A percentile compares a stretch with the other conserved stretches of the same genome.
Conservation (phyloP, 495 filamentous ascomycete species). For the Extremus antarcticus region DNA sequence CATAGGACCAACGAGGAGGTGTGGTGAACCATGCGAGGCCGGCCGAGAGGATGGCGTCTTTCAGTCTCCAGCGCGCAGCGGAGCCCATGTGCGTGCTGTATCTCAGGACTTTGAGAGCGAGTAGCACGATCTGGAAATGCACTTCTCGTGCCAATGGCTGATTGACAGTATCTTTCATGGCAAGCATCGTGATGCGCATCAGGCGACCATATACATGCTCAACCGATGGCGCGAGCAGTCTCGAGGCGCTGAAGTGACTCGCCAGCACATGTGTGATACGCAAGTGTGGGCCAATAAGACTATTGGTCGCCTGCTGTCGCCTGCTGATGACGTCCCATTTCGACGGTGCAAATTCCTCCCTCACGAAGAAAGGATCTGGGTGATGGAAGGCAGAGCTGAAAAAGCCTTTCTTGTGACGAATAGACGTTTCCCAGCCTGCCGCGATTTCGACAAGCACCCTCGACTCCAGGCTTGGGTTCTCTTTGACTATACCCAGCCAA, state of each 20-base stretch:
- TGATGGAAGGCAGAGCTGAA: slow-evolving; percentile 68
- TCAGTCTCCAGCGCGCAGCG: slow-evolving; percentile 59
- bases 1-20: slow-evolving; percentile 84
- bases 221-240: slow-evolving; percentile 66
- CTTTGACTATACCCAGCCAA: slow-evolving; percentile 94
- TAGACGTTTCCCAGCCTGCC: slow-evolving; percentile 73
- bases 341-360: slow-evolving; percentile 85
- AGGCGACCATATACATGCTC: slow-evolving; percentile 72
- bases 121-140: slow-evolving; percentile 74
- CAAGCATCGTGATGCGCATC: slow-evolving; percentile 61
- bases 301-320: slow-evolving; percentile 64
- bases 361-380: slow-evolving; percentile 77
- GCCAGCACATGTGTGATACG: slow-evolving; percentile 77
- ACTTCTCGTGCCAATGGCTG: slow-evolving; percentile 87
- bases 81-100: slow-evolving; percentile 52
- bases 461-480: slow-evolving; percentile 79
- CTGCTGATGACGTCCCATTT: slow-evolving; percentile 65
- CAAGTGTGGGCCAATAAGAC: slow-evolving; percentile 73
- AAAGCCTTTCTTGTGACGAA: slow-evolving; percentile 62
- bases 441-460: slow-evolving; percentile 73
- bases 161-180: slow-evolving; percentile 53
- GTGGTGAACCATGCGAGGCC: slow-evolving; percentile 79
- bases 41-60: slow-evolving; percentile 77
- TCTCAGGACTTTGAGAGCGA: slow-evolving; percentile 65
- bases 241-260: slow-evolving; percentile 86